Percentiles rank a stretch among this genome's conserved stretches.
Conservation (phyloP, 73 alveolate species). For the Paramecium octaurelia region DNA sequence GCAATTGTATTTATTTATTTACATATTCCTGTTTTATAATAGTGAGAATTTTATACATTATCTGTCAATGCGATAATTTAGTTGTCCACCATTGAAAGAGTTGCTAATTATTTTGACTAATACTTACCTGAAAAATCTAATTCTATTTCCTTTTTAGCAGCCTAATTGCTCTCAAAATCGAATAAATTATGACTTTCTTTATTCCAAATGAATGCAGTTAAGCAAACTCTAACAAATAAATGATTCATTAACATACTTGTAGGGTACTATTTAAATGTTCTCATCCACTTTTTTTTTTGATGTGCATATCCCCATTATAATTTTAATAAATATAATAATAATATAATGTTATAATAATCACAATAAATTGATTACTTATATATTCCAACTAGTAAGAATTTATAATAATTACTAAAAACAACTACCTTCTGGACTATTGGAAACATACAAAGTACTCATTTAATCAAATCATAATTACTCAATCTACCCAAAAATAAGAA, state of each 20-base stretch:
- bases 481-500: background rate
- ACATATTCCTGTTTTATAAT: background rate
- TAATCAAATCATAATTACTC: background rate
- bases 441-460: background rate
- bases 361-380: slow-evolving; percentile 11
- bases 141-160: background rate
- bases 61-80: slow-evolving; percentile 22
- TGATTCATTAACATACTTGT: background rate
- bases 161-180: slow-evolving; percentile 12
- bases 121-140: slow-evolving; percentile 4
- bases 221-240: background rate
- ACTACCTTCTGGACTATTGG: slow-evolving; percentile 9
- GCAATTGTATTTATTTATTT: background rate
- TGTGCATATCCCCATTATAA: slow-evolving; percentile 14
- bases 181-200: slow-evolving; percentile 25
- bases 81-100: slow-evolving; percentile 9
- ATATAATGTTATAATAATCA: background rate
- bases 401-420: background rate
- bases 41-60: background rate
- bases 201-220: slow-evolving; percentile 16
- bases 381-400: background rate
- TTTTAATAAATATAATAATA: background rate
- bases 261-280: background rate
- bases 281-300: background rate
- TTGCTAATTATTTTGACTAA: background rate